phyloP scores from a whole-genome alignment of 1,284 basidiomycete species.

The Vanrija humicola region DNA sequence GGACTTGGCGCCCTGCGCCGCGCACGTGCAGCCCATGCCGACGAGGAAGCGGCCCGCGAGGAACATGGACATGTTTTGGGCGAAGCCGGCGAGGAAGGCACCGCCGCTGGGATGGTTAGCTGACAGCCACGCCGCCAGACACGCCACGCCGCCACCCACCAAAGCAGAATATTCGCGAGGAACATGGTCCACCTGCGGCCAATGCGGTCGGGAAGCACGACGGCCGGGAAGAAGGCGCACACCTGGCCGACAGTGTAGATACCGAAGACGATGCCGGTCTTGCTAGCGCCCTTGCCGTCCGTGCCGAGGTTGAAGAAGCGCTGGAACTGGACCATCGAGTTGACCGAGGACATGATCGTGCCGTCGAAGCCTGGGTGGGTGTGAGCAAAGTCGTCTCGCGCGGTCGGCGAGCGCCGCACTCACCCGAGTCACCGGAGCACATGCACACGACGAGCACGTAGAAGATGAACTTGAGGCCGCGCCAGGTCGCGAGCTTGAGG shows the following conservation, averaged over 20 bases:
- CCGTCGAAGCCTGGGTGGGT: conserved; percentile 48
- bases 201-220: conserved; percentile 54
- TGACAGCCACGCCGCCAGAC: too few relatives aligned
- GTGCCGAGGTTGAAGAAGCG: conserved; percentile 53
- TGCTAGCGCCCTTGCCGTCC: not conserved
- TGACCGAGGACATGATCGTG: conserved; percentile 58
- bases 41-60: conserved; percentile 57
- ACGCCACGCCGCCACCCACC: conserved; percentile 50
- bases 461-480: conserved; percentile 49
- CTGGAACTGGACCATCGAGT: conserved; percentile 55
- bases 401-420: not conserved
- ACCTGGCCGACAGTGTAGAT: conserved; percentile 55
- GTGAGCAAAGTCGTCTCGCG: not conserved
- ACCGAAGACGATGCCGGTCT: conserved; percentile 20
- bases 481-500: conserved; percentile 47
- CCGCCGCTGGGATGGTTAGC: conserved; percentile 50
- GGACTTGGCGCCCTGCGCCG: conserved; percentile 53
- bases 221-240: conserved; percentile 41
- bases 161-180: conserved; percentile 53
- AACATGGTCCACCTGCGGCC: conserved; percentile 58
- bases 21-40: conserved; percentile 47
- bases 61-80: conserved; percentile 51
- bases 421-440: conserved; percentile 41
- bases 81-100: conserved; percentile 55
- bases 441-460: conserved; percentile 54